phyloP scores from a whole-genome alignment of 176 grass and related monocot genomes.

The Chrysopogon serrulatus region DNA sequence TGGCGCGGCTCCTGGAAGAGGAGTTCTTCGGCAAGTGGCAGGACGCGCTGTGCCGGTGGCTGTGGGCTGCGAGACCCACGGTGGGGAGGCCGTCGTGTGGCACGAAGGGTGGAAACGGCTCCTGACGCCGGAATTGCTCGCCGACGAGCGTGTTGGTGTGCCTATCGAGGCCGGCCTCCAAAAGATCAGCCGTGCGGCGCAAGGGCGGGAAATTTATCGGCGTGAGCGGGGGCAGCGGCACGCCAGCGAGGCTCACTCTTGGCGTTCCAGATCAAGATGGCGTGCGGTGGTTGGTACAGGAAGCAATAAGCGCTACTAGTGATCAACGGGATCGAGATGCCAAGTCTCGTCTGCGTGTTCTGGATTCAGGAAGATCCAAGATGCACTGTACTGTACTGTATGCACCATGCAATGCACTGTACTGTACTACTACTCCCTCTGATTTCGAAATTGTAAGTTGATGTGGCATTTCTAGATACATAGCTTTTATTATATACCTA shows the following conservation, averaged over 20 bases:
- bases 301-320: neutral
- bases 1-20: conserved; percentile 53
- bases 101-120: conserved; percentile 52
- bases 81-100: conserved; percentile 41
- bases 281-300: neutral
- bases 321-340: no score
- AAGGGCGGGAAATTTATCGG: conserved; percentile 25
- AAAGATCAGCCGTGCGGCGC: conserved; percentile 38
- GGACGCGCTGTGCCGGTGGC: conserved; percentile 49
- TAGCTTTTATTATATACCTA: no score
- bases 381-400: no score
- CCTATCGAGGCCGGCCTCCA: conserved; percentile 31
- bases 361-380: neutral
- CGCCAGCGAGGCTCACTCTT: neutral
- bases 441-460: no score
- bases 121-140: conserved; percentile 57
- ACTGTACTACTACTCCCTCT: neutral
- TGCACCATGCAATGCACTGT: no score
- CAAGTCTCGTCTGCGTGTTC: neutral
- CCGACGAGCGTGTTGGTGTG: conserved; percentile 30
- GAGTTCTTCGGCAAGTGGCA: conserved; percentile 68
- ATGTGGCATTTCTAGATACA: no score
- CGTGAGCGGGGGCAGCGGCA: neutral
- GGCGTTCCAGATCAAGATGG: neutral
- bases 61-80: conserved; percentile 24